These are phyloP conservation scores for Sporothrix sp. DNA, from an alignment of 2,329 filamentous ascomycete species.

Conservation along the genomic window DNA sequence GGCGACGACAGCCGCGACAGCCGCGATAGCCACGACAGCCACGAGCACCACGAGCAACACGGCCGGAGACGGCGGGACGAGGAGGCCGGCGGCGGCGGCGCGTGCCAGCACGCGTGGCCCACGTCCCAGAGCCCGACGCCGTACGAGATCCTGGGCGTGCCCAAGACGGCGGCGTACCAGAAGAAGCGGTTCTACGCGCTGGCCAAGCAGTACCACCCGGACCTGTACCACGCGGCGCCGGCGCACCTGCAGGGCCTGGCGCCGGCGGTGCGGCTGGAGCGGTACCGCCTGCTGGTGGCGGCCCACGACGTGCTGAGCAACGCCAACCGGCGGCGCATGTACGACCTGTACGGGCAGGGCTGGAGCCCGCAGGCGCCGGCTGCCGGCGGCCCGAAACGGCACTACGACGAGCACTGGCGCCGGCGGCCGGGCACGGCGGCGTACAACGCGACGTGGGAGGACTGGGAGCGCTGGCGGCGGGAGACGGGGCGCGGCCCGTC, in stretches of 20 bases:
- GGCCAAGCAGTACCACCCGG: constrained; percentile 93
- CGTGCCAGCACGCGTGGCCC: neutral
- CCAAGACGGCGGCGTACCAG: constrained; percentile 56
- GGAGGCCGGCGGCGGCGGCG: neutral
- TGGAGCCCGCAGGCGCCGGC: constrained; percentile 46
- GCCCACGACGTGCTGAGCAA: constrained; percentile 85
- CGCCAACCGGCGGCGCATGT: constrained; percentile 65
- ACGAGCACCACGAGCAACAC: neutral
- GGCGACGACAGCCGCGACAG: neutral
- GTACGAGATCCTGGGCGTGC: constrained; percentile 71
- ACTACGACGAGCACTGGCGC: constrained; percentile 41
- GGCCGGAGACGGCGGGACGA: neutral
- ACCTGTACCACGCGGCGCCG: constrained; percentile 39
- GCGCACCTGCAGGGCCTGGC: constrained; percentile 39
- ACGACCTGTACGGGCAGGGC: constrained; percentile 72
- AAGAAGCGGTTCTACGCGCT: constrained; percentile 82
- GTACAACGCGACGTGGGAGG: constrained; percentile 90
- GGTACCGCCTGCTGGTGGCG: constrained; percentile 79
- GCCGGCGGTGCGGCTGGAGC: constrained; percentile 61
- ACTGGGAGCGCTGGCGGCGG: constrained; percentile 79
- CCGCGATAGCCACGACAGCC: neutral
- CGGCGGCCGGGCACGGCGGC: constrained; percentile 38
- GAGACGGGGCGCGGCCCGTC: constrained; percentile 35
- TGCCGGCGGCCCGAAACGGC: constrained; percentile 45
- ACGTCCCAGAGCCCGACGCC: constrained; percentile 53